phyloP scores from a whole-genome alignment of 805 yeast genomes.

The Candida takata region DNA sequence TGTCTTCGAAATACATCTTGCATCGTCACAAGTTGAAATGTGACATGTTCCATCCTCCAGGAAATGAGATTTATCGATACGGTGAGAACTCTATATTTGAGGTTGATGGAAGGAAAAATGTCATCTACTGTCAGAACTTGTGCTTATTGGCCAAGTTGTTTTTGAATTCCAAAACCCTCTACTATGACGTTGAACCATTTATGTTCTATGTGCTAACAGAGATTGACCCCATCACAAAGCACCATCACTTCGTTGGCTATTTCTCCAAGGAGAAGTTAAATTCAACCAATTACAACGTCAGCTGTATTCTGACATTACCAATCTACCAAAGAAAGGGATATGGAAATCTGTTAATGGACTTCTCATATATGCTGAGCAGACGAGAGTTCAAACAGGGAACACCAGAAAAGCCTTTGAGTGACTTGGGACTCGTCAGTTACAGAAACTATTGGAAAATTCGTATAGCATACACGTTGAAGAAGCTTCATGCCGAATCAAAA shows the following conservation, averaged over 20 bases:
- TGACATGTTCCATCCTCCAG: constrained; percentile 71
- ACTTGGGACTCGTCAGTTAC: constrained; percentile 78
- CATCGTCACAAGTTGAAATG: constrained; percentile 76
- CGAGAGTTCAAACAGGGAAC: constrained; percentile 79
- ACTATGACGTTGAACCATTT: constrained; percentile 94
- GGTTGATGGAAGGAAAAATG: constrained; percentile 82
- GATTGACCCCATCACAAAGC: constrained; percentile 35
- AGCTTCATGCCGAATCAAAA: constrained; percentile 3
- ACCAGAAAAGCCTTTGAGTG: constrained; percentile 92
- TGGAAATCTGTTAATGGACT: constrained; percentile 83
- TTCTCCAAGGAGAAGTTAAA: constrained; percentile 81
- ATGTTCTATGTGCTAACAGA: constrained; percentile 82
- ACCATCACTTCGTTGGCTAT: constrained; percentile 85
- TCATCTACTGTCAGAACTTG: constrained; percentile 78
- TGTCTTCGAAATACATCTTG: constrained; percentile 58
- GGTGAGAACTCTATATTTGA: constrained; percentile 72
- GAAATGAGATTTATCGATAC: constrained; percentile 82
- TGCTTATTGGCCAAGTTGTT: constrained; percentile 87
- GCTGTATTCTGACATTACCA: constrained; percentile 88
- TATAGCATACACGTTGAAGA: constrained; percentile 38
- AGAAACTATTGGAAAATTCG: constrained; percentile 78
- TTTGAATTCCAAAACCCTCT: constrained; percentile 83
- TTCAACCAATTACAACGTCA: constrained; percentile 71
- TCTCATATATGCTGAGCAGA: constrained; percentile 73
- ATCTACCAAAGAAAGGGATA: constrained; percentile 82